Evolutionary conservation across 23 red algal genomes (phyloP), one percentile per base, ranked within the genome.

Genomic region (Gracilaria gracilis): DNA sequence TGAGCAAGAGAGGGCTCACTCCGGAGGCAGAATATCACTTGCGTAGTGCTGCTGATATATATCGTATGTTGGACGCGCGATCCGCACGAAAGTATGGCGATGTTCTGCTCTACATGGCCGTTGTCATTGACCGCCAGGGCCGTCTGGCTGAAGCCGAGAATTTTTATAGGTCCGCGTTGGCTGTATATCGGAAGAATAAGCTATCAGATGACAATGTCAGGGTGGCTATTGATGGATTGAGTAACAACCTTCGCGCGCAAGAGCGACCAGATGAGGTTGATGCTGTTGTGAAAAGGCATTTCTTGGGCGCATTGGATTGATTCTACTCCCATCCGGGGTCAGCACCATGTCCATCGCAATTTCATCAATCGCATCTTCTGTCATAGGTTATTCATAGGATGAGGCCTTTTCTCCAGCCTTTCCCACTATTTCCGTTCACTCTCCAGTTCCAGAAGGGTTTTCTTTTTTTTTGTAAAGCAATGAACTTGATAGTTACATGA

Each of bases 11-110:
- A 16, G 92, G 92, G 7, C 74, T 88, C 55, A 87, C 84, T 0
- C 92, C 92, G 3, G 92, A 87, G 64, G 92, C 92, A 1, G 92
- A 94, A 47, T 94, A 88, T 74, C 92, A 94, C 49, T 57, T 94
- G 61, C 92, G 92, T 25, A 81, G 55, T 37, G 92, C 92, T 27
- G 92, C 84, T 31, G 76, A 88, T 57, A 88, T 94, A 38, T 88
- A 87, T 37, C 89, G 89, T 55, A 92, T 92, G 77, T 39, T 83
- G 47, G 77, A 94, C 34, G 83, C 82, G 28, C 65, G 84, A 9
- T 65, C 82, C 8, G 91, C 91, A 20, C 75, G 89, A 61, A 86
- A 85, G 83, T 89, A 88, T 54, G 93, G 93, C 23, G 93, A 95
- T 83, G 81, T 95, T 1, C 67, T 95, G 67, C 73, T 86, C 15